Percentiles rank a stretch among this genome's conserved stretches.
These are phyloP conservation scores for Clitoria ternatea DNA, from an alignment of 306 rosid species.

Conservation along the genomic window DNA sequence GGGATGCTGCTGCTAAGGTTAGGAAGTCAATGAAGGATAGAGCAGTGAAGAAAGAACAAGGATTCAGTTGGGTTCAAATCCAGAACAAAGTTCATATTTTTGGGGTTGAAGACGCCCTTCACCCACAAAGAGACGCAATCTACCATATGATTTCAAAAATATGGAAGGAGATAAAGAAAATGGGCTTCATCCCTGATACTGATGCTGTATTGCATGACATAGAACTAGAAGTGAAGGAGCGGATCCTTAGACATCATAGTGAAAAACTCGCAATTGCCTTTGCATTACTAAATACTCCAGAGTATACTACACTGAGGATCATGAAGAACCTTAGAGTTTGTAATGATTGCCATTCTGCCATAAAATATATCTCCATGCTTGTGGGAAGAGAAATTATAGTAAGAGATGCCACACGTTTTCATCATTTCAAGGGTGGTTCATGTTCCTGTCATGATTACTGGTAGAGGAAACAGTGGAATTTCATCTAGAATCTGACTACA, in stretches of 20 bases:
- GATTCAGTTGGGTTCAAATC: conserved; percentile 81
- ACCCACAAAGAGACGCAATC: conserved; percentile 69
- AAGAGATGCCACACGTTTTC: conserved; percentile 78
- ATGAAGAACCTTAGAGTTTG: conserved; percentile 90
- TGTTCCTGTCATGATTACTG: conserved; percentile 88
- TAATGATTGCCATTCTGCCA: conserved; percentile 79
- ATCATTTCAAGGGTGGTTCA: conserved; percentile 73
- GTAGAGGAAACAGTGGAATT: conserved; percentile 37
- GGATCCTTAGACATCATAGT: conserved; percentile 65
- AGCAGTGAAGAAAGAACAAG: conserved; percentile 81
- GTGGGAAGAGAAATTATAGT: conserved; percentile 74
- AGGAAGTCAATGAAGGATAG: conserved; percentile 81
- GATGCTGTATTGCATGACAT: conserved; percentile 69
- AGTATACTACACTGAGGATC: conserved; percentile 52
- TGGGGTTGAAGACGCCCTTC: conserved; percentile 73
- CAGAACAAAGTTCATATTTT: conserved; percentile 68
- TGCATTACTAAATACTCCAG: conserved; percentile 70
- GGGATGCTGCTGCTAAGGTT: conserved; percentile 80
- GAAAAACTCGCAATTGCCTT: conserved; percentile 86
- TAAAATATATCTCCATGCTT: conserved; percentile 81
- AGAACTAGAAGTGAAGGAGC: conserved; percentile 73
- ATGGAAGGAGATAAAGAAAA: conserved; percentile 77
- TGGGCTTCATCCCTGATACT: conserved; percentile 66
- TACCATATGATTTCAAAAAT: conserved; percentile 56
- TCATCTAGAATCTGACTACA: neutral